Percentiles rank a stretch among this genome's conserved stretches.
phyloP scores from a whole-genome alignment of 2,329 filamentous ascomycete genomes.

The Aureobasidium sp. region DNA sequence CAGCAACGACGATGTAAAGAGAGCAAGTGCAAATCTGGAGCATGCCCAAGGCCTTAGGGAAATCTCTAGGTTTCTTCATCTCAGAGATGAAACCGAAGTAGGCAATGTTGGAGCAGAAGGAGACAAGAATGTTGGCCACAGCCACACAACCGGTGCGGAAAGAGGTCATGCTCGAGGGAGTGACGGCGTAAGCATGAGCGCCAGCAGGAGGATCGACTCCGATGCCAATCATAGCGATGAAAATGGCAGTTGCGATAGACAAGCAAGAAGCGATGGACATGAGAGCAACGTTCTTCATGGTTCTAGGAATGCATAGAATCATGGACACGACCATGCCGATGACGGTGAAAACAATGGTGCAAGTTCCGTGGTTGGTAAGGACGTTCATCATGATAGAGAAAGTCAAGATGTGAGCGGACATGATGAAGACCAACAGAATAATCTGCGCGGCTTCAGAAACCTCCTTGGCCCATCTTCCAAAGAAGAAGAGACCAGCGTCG shows the following conservation, averaged over 20 bases:
- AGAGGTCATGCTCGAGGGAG: slow-evolving; percentile 32
- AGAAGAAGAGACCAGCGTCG: slow-evolving; percentile 58
- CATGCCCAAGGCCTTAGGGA: slow-evolving; percentile 55
- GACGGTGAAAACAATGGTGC: slow-evolving; percentile 58
- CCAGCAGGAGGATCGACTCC: slow-evolving; percentile 43
- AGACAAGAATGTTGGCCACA: slow-evolving; percentile 56
- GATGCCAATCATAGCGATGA: slow-evolving; percentile 59
- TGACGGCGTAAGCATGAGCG: slow-evolving; percentile 32
- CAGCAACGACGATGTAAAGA: slow-evolving; percentile 57
- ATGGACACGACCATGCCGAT: slow-evolving; percentile 54
- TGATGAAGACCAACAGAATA: slow-evolving; percentile 61
- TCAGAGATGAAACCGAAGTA: slow-evolving; percentile 58
- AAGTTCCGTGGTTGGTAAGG: slow-evolving; percentile 54
- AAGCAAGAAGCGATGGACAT: slow-evolving; percentile 58
- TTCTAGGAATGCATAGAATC: slow-evolving; percentile 54
- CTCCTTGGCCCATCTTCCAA: slow-evolving; percentile 55
- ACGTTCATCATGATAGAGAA: slow-evolving; percentile 63
- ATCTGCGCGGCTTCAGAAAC: slow-evolving; percentile 55
- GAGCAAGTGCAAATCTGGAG: slow-evolving; percentile 53
- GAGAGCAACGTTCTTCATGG: slow-evolving; percentile 55
- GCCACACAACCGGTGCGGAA: slow-evolving; percentile 51
- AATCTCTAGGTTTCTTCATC: slow-evolving; percentile 54
- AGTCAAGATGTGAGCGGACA: slow-evolving; percentile 64
- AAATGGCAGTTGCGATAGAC: slow-evolving; percentile 57
- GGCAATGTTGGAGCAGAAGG: slow-evolving; percentile 43